Percentiles rank a stretch among this genome's conserved stretches.
Conservation (phyloP, 345 rosid species). For the Sapria himalayana region DNA sequence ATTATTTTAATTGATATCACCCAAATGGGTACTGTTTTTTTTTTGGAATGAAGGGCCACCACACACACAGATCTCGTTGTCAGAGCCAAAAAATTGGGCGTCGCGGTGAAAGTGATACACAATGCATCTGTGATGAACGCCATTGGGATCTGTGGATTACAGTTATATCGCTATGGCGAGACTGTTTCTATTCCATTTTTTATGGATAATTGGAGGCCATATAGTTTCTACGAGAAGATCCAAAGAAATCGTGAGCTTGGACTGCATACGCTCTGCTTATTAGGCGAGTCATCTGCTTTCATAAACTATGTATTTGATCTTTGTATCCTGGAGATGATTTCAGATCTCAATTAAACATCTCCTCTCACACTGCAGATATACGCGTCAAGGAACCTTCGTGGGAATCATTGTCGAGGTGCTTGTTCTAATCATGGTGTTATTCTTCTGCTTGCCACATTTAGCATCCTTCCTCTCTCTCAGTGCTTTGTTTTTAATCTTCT, state of each 20-base stretch:
- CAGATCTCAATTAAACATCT: neutral
- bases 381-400: slow-evolving; percentile 79
- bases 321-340: neutral
- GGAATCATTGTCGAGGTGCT: slow-evolving; percentile 71
- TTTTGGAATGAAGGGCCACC: slow-evolving; percentile 44
- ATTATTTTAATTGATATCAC: no score
- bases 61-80: slow-evolving; percentile 89
- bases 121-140: slow-evolving; percentile 96
- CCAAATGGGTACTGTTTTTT: no score
- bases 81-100: slow-evolving; percentile 54
- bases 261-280: slow-evolving; percentile 73
- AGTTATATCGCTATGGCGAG: slow-evolving; percentile 85
- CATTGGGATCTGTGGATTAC: slow-evolving; percentile 72
- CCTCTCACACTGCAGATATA: slow-evolving; percentile 30
- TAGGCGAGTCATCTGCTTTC: slow-evolving; percentile 21
- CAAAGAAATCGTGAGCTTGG: slow-evolving; percentile 42
- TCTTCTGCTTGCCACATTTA: neutral
- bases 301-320: neutral
- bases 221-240: slow-evolving; percentile 79
- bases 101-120: slow-evolving; percentile 55
- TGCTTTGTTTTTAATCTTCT: neutral
- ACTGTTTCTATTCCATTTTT: slow-evolving; percentile 79
- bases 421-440: neutral
- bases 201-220: slow-evolving; percentile 74
- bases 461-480: neutral